phyloP scores from a whole-genome alignment of 2,329 filamentous ascomycete species.

The Stachybotrys elegans region DNA sequence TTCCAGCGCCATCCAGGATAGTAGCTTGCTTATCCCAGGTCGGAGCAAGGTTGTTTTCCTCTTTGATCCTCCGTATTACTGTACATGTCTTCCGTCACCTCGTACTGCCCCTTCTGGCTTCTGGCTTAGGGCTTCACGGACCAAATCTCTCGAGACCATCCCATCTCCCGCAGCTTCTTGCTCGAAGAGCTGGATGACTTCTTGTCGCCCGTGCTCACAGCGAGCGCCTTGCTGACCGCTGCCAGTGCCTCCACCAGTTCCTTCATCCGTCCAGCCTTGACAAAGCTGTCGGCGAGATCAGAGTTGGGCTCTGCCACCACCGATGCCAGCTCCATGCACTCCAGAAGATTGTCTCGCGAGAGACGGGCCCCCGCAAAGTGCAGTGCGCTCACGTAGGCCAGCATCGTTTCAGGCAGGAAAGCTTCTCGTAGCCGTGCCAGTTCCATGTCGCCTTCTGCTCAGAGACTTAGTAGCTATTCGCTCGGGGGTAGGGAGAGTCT shows the following conservation, averaged over 20 bases:
- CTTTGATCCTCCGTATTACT: too few species aligned
- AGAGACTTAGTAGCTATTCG: too few species aligned
- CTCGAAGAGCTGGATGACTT: conserved; percentile 42
- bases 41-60: too few species aligned
- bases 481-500: too few species aligned
- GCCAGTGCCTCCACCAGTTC: conserved; percentile 76
- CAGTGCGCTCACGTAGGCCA: conserved; percentile 77
- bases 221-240: conserved; percentile 67
- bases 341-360: conserved; percentile 70
- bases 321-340: conserved; percentile 82
- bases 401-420: conserved; percentile 80
- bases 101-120: too few species aligned
- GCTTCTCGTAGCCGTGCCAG: conserved; percentile 62
- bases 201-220: conserved; percentile 51
- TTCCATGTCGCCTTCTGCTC: conserved; percentile 52
- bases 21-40: too few species aligned
- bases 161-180: conserved; percentile 57
- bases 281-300: conserved; percentile 60
- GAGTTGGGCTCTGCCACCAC: conserved; percentile 67
- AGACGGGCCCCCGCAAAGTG: conserved; percentile 73
- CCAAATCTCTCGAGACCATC: conserved; percentile 61
- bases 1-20: too few species aligned
- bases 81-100: too few species aligned
- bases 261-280: conserved; percentile 61
- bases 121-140: conserved; percentile 37